Evolutionary conservation across 345 rosid genomes (phyloP).

Genomic region (Acer yangbiense): DNA sequence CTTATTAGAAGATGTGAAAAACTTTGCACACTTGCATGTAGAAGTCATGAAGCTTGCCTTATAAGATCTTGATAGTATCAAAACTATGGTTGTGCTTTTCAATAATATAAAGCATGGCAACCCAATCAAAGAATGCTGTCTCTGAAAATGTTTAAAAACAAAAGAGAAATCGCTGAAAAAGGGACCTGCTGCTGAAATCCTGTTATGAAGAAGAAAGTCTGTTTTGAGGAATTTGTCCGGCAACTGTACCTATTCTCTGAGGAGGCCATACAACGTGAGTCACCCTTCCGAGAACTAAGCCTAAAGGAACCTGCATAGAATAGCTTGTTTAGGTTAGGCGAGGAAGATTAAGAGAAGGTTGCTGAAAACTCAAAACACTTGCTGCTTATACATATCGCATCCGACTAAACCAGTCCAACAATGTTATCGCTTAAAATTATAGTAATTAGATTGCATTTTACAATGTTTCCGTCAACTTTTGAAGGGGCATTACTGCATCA

Average conservation of each 20-base stretch:
- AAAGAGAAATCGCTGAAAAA: background rate
- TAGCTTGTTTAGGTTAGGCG: conserved; percentile 5
- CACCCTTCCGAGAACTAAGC: conserved; percentile 68
- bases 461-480: background rate
- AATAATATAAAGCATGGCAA: background rate
- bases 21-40: background rate
- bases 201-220: conserved; percentile 22
- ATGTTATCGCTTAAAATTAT: background rate
- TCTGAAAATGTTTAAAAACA: background rate
- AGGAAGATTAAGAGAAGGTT: background rate
- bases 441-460: background rate
- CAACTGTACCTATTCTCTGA: conserved; percentile 51
- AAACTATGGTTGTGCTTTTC: background rate
- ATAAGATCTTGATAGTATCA: background rate
- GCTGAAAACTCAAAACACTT: background rate
- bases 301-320: conserved; percentile 76
- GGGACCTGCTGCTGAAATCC: background rate
- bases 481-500: background rate
- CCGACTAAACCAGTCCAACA: background rate
- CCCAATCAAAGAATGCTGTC: conserved; percentile 7
- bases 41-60: background rate
- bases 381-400: background rate
- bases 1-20: background rate
- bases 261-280: conserved; percentile 85
- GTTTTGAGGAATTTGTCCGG: conserved; percentile 23